These are phyloP conservation scores for Exidia glandulosa DNA, from an alignment of 768 basidiomycete genomes.

Conservation along the genomic window DNA sequence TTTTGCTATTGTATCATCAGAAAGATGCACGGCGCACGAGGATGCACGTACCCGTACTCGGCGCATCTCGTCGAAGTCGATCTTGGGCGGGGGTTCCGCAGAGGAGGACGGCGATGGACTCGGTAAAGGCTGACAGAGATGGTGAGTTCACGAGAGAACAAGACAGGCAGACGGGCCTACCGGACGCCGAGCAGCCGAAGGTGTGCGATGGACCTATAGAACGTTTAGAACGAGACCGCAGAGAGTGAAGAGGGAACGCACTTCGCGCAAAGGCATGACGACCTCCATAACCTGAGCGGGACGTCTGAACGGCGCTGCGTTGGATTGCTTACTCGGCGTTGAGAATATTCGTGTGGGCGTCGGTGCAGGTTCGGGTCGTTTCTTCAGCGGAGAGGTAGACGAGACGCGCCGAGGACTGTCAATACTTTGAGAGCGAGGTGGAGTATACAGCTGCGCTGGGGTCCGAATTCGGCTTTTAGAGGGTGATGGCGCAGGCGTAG, in stretches of 20 bases:
- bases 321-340: background rate
- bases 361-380: background rate
- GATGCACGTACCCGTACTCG: no score
- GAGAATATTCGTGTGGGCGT: background rate
- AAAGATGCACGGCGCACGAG: no score
- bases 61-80: no score
- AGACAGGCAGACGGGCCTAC: background rate
- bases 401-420: background rate
- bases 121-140: background rate
- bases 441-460: no score
- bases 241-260: background rate
- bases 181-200: background rate
- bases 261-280: background rate
- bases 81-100: no score
- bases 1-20: no score
- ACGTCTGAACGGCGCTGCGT: background rate
- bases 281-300: background rate
- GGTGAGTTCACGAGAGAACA: no score
- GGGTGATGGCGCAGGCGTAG: background rate
- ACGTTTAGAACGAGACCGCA: no score
- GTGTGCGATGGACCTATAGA: background rate
- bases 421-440: background rate
- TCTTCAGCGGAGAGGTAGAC: background rate
- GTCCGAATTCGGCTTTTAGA: background rate
- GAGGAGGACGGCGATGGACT: background rate